Conservation (phyloP, 495 filamentous ascomycete species). For the Neurospora sp. region DNA sequence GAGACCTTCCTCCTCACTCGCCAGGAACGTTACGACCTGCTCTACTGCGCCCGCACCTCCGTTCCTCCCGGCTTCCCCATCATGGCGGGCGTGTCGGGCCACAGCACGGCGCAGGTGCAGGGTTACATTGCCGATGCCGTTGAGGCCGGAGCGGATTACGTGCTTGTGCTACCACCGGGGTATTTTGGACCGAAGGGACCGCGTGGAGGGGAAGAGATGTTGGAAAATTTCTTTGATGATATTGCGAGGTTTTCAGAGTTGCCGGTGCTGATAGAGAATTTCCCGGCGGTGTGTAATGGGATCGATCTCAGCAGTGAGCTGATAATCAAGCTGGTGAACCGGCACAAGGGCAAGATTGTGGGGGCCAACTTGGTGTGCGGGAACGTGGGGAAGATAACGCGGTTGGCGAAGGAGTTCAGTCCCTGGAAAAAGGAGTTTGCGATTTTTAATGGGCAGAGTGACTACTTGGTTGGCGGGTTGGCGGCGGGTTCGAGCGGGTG, state of each 20-base stretch:
- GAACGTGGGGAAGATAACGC: conserved; percentile 51
- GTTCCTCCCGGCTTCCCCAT: conserved; percentile 41
- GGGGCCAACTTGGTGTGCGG: conserved; percentile 65
- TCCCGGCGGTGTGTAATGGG: conserved; percentile 63
- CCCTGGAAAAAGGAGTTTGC: conserved; percentile 40
- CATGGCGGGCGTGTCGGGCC: conserved; percentile 54
- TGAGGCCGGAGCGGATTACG: conserved; percentile 48
- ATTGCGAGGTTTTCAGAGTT: conserved; percentile 35
- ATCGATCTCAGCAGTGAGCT: conserved; percentile 52
- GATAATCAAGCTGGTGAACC: conserved; percentile 42
- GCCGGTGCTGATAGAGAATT: conserved; percentile 61
- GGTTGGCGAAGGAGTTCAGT: conserved; percentile 42
- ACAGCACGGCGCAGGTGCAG: conserved; percentile 54
- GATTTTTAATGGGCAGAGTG: conserved; percentile 59
- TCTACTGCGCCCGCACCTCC: conserved; percentile 41
- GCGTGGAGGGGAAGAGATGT: conserved; percentile 30
- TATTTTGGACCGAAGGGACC: conserved; percentile 41
- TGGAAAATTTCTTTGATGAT: conserved; percentile 51
- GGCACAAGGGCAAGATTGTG: conserved; percentile 33
- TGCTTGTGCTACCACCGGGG: conserved; percentile 51
- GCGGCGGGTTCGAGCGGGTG: conserved; percentile 52
- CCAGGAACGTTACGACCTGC: conserved; percentile 44
- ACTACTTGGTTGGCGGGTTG: conserved; percentile 57
- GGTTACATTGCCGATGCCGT: conserved; percentile 50
- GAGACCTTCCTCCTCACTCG: conserved; percentile 56